A percentile compares a stretch with the other conserved stretches of the same genome.
These are phyloP conservation scores for Vitis hybrid DNA, from an alignment of 177 flowering plant species.

Conservation along the genomic window DNA sequence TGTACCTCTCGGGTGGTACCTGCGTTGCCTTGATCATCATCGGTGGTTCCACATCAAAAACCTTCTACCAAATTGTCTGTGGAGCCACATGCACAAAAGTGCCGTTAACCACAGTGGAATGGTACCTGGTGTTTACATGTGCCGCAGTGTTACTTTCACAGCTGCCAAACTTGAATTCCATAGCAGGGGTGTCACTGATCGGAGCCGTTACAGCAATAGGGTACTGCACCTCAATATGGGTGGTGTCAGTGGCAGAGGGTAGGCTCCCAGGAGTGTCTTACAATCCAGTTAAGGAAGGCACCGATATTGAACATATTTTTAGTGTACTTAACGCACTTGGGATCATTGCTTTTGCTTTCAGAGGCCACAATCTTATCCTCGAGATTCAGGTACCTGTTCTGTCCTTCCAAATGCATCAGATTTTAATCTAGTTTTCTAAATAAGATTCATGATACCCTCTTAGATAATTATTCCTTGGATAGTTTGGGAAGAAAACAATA, in stretches of 20 bases:
- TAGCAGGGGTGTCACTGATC: slow-evolving; percentile 26
- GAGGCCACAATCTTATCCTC: slow-evolving; percentile 37
- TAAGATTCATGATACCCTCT: too few relatives aligned
- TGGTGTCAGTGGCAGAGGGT: slow-evolving; percentile 15
- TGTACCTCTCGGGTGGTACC: slow-evolving; percentile 15
- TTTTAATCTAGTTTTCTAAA: too few relatives aligned
- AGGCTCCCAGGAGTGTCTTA: slow-evolving; percentile 13
- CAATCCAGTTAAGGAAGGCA: background rate
- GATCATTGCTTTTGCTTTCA: slow-evolving; percentile 19
- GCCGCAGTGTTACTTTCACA: slow-evolving; percentile 23
- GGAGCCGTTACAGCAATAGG: slow-evolving; percentile 32
- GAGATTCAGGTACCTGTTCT: slow-evolving; percentile 32
- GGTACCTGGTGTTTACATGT: slow-evolving; percentile 38
- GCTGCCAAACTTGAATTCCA: slow-evolving; percentile 36
- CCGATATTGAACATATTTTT: background rate
- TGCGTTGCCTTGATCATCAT: slow-evolving; percentile 25
- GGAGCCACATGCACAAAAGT: slow-evolving; percentile 14
- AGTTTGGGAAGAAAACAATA: too few relatives aligned
- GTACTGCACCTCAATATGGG: slow-evolving; percentile 28
- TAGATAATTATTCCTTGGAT: too few relatives aligned
- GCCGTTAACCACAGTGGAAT: slow-evolving; percentile 26
- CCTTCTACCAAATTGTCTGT: slow-evolving; percentile 21
- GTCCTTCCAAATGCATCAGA: too few relatives aligned
- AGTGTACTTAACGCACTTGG: slow-evolving; percentile 11
- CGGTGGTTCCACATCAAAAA: slow-evolving; percentile 30